Percentiles rank a stretch among this genome's conserved stretches.
Conservation (phyloP, 768 basidiomycete species). For the Naganishia friedmannii region DNA sequence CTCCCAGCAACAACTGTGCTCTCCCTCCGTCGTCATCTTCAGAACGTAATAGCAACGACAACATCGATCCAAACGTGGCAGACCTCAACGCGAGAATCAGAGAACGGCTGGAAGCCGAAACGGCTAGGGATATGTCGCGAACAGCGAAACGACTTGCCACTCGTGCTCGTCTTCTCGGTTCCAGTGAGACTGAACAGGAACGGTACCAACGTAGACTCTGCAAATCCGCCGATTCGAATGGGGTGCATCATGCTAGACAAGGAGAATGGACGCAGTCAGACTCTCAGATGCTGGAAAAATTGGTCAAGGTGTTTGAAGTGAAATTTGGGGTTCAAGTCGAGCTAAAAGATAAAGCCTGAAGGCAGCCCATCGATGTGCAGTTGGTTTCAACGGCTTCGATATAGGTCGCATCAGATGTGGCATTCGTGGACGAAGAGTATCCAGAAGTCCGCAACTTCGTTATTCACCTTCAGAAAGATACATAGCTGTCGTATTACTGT, state of each 20-base stretch:
- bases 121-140: neutral
- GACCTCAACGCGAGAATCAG: constrained; percentile 5
- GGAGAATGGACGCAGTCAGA: constrained; percentile 10
- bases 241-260: neutral
- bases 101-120: neutral
- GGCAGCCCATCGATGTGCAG: neutral
- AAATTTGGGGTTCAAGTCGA: constrained; percentile 2
- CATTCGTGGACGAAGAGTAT: too few species aligned
- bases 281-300: constrained; percentile 5
- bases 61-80: neutral
- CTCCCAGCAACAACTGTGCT: neutral
- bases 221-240: neutral
- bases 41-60: neutral
- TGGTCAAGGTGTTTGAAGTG: constrained; percentile 7
- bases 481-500: too few species aligned
- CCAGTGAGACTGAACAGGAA: neutral
- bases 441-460: too few species aligned
- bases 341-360: neutral
- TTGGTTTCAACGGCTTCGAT: too few species aligned
- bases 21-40: neutral
- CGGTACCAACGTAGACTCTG: neutral
- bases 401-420: too few species aligned
- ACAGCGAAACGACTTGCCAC: neutral
- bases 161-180: neutral
- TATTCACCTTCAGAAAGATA: too few species aligned